These are phyloP conservation scores for Setomelanomma holmii DNA, from an alignment of 2,329 filamentous ascomycete species.

Conservation along the genomic window DNA sequence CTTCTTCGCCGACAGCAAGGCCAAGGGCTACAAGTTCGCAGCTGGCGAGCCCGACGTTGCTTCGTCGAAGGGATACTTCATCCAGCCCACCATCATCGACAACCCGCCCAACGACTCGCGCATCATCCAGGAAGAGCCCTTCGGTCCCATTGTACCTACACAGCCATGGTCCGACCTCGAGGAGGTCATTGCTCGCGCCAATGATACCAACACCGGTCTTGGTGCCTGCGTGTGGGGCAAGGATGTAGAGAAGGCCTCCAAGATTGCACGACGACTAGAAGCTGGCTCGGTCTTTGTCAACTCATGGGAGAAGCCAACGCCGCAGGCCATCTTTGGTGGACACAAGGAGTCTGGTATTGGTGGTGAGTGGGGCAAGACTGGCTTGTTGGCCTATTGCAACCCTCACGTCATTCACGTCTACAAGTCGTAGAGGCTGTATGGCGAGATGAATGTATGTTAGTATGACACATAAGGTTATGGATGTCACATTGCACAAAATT, in stretches of 20 bases:
- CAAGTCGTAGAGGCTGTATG: constrained; percentile 38
- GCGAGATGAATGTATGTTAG: constrained; percentile 3
- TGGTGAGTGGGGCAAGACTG: constrained; percentile 64
- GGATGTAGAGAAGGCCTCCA: constrained; percentile 54
- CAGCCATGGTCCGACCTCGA: constrained; percentile 67
- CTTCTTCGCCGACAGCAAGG: constrained; percentile 63
- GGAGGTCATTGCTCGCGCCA: constrained; percentile 56
- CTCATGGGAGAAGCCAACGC: constrained; percentile 56
- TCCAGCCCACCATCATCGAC: constrained; percentile 66
- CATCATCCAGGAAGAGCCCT: constrained; percentile 67
- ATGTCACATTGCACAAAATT: not conserved
- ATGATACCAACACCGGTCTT: constrained; percentile 59
- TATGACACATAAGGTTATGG: not conserved
- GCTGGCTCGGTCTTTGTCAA: constrained; percentile 66
- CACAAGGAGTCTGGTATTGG: constrained; percentile 82
- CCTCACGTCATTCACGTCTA: constrained; percentile 57
- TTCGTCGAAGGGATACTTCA: constrained; percentile 61
- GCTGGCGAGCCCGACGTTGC: constrained; percentile 54
- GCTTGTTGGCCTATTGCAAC: constrained; percentile 57
- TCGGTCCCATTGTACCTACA: constrained; percentile 70
- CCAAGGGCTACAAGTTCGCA: constrained; percentile 61
- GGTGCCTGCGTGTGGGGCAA: constrained; percentile 60
- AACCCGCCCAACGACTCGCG: constrained; percentile 64
- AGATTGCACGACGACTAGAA: constrained; percentile 57
- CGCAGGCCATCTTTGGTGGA: constrained; percentile 69